Conservation (phyloP, 2,329 filamentous ascomycete species). For the Aphanocladium album region DNA sequence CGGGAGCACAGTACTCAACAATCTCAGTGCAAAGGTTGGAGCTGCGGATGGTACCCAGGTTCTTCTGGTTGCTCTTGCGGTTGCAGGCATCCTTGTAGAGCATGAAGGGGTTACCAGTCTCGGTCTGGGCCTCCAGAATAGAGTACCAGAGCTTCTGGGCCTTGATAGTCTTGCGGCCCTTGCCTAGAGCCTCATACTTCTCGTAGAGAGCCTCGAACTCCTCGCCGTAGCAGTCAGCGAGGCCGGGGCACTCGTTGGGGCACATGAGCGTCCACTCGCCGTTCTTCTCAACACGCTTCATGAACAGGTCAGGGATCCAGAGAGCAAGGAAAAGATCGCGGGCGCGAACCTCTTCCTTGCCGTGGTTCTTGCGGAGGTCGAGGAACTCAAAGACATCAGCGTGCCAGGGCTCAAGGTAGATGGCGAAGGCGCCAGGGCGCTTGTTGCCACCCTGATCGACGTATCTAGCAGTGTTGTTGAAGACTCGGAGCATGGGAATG, state of each 20-base stretch:
- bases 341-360: conserved; percentile 95
- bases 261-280: conserved; percentile 97
- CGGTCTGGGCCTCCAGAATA: conserved; percentile 95
- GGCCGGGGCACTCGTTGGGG: conserved; percentile 89
- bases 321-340: conserved; percentile 96
- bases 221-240: conserved; percentile 95
- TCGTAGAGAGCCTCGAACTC: conserved; percentile 95
- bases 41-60: conserved; percentile 95
- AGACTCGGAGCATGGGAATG: conserved; percentile 95
- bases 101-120: conserved; percentile 99
- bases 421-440: conserved; percentile 95
- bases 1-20: conserved; percentile 91
- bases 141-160: conserved; percentile 99
- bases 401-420: conserved; percentile 99
- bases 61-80: conserved; percentile 99
- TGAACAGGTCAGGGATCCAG: conserved; percentile 99
- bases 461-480: conserved; percentile 98
- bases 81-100: conserved; percentile 99
- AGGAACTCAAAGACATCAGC: conserved; percentile 96
- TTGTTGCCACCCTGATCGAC: conserved; percentile 99
- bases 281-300: conserved; percentile 98
- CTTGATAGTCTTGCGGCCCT: conserved; percentile 85
- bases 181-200: conserved; percentile 82
- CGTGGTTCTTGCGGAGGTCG: conserved; percentile 97
- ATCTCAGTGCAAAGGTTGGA: conserved; percentile 99